Evolutionary conservation across 306 rosid species (phyloP), one percentile per base, ranked within the genome.

Genomic region (Prunus mume): DNA sequence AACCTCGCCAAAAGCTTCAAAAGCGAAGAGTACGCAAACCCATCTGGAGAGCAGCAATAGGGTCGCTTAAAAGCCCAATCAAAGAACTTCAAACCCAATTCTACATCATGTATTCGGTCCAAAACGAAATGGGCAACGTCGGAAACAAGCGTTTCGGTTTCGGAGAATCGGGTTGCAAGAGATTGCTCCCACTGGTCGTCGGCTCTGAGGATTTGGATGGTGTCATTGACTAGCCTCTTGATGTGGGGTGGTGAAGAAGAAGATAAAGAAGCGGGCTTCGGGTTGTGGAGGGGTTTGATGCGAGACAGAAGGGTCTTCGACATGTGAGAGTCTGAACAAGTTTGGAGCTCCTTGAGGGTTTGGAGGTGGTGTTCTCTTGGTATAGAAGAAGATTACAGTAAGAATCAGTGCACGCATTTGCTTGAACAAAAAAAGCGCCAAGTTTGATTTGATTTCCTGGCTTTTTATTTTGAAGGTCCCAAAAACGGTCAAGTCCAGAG

Each of bases 91-190:
- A 93, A 49, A 65, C 91, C 97, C 65, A 85, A 76, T 68, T 88
- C 91, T 1, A 86, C 87, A 41, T 81, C 80, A 54, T 83, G 75
- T 2, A 89, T 15, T 73, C 91, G 84, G 79, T 93, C 98, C 15
- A 93, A 78, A 52, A 93, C 89, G 75, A 89, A 91, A 82, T 93
- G 93, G 79, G 90, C 90, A 69, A 91, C 77, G 22, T 93, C 97
- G 3, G 93, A 84, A 70, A 87, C 90, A 20, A 65, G 65, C 8
- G 86, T 67, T 3, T 83, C 15, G 73, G 91, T 86, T 74, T 91
- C 84, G 2, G 81, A 78, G 56, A 91, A 89, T 24, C 54, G 88
- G 76, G 85, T 80, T 74, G 84, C 81, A 43, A 93, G 93, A 22
- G 88, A 76, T 2, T 88, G 80, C 8, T 88, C 91, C 86, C 86